Conservation (phyloP, 2,329 filamentous ascomycete species). For the Cordyceps cicadae region DNA sequence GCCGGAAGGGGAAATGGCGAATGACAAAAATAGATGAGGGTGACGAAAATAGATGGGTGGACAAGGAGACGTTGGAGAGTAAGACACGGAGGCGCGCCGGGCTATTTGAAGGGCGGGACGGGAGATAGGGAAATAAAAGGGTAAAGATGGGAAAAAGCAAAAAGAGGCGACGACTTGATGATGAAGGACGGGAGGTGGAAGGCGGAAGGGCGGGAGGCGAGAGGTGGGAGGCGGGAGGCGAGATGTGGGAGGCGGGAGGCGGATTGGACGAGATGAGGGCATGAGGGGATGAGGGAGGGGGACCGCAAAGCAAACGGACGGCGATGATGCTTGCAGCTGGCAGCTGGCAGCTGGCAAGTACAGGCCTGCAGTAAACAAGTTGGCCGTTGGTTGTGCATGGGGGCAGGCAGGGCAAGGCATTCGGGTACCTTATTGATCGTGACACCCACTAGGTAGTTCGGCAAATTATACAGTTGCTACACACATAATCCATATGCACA, state of each 20-base stretch:
- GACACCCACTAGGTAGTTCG: too few species aligned
- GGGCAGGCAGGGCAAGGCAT: not conserved
- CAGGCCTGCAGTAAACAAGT: not conserved
- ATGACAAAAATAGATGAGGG: slow-evolving; percentile 7
- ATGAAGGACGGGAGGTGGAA: not conserved
- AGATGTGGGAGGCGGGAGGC: too few species aligned
- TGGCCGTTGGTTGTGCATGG: not conserved
- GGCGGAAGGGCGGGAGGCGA: not conserved
- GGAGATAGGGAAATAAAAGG: not conserved
- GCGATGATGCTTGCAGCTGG: not conserved
- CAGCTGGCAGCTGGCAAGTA: not conserved
- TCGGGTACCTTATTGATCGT: not conserved
- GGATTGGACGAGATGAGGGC: not conserved
- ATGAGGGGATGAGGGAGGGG: not conserved
- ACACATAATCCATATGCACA: too few species aligned
- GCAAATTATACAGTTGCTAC: too few species aligned
- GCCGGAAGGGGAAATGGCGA: not conserved
- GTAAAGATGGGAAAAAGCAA: not conserved
- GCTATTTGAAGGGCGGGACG: not conserved
- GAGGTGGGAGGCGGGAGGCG: too few species aligned
- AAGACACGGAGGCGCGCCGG: not conserved
- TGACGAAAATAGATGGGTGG: slow-evolving; percentile 1
- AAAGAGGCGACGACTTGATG: not conserved
- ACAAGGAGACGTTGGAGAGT: slow-evolving; percentile 5
- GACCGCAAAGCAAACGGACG: not conserved